Conservation (phyloP, 805 yeast species). For the Ogataea henricii region DNA sequence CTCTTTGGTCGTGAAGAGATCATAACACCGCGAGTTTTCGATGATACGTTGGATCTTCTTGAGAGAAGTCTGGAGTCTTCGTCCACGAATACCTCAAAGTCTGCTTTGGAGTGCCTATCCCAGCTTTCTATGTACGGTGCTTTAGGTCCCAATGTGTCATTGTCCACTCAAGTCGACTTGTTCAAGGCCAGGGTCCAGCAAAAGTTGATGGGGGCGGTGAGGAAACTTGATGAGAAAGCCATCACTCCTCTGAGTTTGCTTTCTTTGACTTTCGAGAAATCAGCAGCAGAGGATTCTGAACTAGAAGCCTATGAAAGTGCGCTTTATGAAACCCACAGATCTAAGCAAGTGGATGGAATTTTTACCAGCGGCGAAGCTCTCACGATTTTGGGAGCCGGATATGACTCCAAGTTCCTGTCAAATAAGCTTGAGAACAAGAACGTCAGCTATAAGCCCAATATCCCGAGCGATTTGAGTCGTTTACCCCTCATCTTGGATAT, state of each 20-base stretch:
- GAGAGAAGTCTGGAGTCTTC: conserved; percentile 27
- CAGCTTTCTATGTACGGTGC: conserved; percentile 50
- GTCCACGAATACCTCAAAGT: conserved; percentile 24
- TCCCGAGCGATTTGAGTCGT: conserved; percentile 11
- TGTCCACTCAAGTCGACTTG: conserved; percentile 24
- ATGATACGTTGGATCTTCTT: conserved; percentile 18
- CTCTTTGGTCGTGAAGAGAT: conserved; percentile 34
- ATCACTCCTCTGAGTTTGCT: conserved; percentile 57
- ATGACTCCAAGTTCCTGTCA: conserved; percentile 61
- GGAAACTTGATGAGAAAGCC: conserved; percentile 61
- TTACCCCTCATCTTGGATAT: conserved; percentile 42
- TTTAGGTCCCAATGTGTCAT: conserved; percentile 38
- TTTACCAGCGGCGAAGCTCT: conserved; percentile 87
- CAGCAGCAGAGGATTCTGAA: conserved; percentile 23
- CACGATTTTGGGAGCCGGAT: conserved; percentile 69
- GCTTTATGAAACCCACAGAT: conserved; percentile 57
- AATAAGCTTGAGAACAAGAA: conserved; percentile 58
- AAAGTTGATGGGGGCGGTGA: conserved; percentile 41
- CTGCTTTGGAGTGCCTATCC: conserved; percentile 41
- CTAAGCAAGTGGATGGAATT: conserved; percentile 73
- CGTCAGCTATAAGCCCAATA: conserved; percentile 10
- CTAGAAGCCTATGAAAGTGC: conserved; percentile 40
- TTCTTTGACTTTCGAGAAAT: conserved; percentile 38
- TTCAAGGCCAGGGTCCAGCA: conserved; percentile 32
- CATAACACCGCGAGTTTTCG: conserved; percentile 17